Evolutionary conservation across 306 rosid genomes (phyloP).

Genomic region (Abrus pulchellus): DNA sequence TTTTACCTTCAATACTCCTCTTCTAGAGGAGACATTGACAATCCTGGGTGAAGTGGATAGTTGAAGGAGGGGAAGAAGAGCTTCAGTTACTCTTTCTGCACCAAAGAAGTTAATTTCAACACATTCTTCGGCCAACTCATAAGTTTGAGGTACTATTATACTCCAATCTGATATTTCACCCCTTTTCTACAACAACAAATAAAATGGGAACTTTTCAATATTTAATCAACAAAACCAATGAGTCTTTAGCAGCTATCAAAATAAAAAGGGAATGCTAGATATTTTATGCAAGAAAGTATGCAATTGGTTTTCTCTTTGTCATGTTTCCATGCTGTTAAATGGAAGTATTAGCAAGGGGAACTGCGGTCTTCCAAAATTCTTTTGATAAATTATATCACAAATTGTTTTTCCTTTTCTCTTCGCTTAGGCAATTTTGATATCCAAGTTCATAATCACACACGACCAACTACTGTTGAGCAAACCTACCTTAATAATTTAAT

Average conservation of each 20-base stretch:
- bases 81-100: slow-evolving; percentile 60
- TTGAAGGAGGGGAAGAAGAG: slow-evolving; percentile 66
- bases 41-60: slow-evolving; percentile 67
- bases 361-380: no score
- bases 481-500: not conserved
- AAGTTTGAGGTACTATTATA: slow-evolving; percentile 38
- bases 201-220: not conserved
- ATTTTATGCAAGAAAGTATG: not conserved
- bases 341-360: no score
- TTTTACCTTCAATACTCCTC: slow-evolving; percentile 53
- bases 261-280: not conserved
- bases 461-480: not conserved
- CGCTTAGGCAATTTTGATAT: not conserved
- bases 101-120: slow-evolving; percentile 64
- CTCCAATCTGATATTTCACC: slow-evolving; percentile 51
- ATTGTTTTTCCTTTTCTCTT: no score
- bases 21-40: slow-evolving; percentile 57
- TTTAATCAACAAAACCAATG: not conserved
- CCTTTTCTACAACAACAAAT: slow-evolving; percentile 35
- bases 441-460: not conserved
- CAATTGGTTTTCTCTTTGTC: no score
- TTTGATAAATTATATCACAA: no score
- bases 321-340: no score
- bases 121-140: slow-evolving; percentile 58
- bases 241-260: not conserved